These are phyloP conservation scores for Colletotrichum tanaceti DNA, from an alignment of 2,329 filamentous ascomycete genomes.

Conservation along the genomic window DNA sequence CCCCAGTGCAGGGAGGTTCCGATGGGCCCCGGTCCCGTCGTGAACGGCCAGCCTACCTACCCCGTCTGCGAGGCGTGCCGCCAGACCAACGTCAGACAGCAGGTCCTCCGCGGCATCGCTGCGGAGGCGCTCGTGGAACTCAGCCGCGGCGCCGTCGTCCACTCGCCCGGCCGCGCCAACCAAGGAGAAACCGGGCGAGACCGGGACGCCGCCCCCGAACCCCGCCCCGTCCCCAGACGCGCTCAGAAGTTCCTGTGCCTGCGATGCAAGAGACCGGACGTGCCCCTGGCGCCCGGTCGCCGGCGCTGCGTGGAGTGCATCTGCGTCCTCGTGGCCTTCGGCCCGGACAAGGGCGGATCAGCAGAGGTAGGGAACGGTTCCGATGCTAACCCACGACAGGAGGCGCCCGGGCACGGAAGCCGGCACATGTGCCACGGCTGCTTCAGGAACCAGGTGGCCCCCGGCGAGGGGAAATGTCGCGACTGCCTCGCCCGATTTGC, in stretches of 20 bases:
- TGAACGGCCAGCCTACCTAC: not conserved
- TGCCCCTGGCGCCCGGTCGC: conserved; percentile 6
- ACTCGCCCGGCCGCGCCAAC: not conserved
- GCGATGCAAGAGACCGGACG: not conserved
- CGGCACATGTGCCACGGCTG: not conserved
- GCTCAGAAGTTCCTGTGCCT: not conserved
- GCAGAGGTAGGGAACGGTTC: not conserved
- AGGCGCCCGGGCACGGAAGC: not conserved
- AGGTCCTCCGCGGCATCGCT: not conserved
- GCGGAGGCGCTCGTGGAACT: conserved; percentile 1
- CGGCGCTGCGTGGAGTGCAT: conserved; percentile 17
- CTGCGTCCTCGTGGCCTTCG: conserved; percentile 13
- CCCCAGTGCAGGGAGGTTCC: conserved; percentile 2
- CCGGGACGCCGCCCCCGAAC: not conserved
- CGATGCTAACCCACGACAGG: not conserved
- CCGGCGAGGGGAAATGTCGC: not conserved
- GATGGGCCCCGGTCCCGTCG: not conserved
- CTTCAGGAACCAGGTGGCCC: not conserved
- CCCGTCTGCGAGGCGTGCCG: conserved; percentile 20
- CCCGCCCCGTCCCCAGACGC: not conserved
- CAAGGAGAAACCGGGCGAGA: not conserved
- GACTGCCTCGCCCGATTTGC: not conserved
- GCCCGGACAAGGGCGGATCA: not conserved
- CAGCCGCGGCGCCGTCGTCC: not conserved
- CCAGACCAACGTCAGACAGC: conserved; percentile 5